These are phyloP conservation scores for Fusarium coicis DNA, from an alignment of 2,329 filamentous ascomycete genomes.

Conservation along the genomic window DNA sequence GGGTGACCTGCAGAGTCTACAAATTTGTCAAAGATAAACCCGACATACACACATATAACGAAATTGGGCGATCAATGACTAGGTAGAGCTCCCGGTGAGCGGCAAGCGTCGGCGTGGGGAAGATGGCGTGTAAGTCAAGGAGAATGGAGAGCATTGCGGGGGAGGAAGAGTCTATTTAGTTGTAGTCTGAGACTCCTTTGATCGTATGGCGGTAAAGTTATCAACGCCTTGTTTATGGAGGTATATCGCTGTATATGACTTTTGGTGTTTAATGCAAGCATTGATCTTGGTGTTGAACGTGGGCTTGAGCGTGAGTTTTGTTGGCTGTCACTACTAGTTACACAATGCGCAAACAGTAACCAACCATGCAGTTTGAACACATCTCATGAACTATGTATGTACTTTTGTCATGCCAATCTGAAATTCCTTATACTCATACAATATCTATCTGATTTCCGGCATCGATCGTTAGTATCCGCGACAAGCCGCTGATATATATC, in stretches of 20 bases:
- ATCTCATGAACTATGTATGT: background rate
- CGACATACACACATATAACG: background rate
- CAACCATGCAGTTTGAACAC: background rate
- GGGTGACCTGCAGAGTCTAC: background rate
- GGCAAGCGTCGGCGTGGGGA: constrained; percentile 36
- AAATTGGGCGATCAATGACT: background rate
- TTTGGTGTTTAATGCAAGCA: background rate
- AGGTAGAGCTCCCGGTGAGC: background rate
- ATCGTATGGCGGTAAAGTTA: background rate
- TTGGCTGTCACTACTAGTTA: background rate
- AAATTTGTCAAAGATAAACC: background rate
- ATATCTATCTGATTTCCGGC: background rate
- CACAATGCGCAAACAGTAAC: background rate
- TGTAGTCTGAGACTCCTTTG: background rate
- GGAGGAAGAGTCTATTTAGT: background rate
- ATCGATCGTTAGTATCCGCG: background rate
- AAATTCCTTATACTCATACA: background rate
- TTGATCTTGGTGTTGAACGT: background rate
- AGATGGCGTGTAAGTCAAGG: constrained; percentile 13
- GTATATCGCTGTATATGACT: background rate
- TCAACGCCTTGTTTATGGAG: background rate
- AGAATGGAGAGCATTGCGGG: background rate
- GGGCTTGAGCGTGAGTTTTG: background rate
- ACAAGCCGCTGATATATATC: constrained; percentile 24
- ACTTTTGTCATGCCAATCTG: background rate